phyloP scores from a whole-genome alignment of 225 moss, liverwort and hornwort species.

The Ulota crispa region DNA sequence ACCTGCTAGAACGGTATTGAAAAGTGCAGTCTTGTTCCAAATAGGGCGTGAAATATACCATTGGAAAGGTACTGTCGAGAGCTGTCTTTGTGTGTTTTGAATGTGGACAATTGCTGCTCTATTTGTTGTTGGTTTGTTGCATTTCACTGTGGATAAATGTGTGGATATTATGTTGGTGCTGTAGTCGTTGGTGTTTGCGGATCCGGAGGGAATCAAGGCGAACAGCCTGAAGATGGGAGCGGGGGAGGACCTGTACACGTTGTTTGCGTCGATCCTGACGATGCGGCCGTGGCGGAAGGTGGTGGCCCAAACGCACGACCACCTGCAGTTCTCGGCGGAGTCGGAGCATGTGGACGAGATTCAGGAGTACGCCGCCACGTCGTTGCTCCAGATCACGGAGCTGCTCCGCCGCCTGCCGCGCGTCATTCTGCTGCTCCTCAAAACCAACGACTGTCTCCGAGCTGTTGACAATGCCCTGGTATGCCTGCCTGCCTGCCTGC shows the following conservation, averaged over 20 bases:
- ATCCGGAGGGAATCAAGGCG: constrained; percentile 58
- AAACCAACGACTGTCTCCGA: constrained; percentile 80
- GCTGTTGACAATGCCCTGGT: constrained; percentile 73
- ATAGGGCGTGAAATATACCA: too few relatives aligned
- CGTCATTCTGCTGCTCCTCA: constrained; percentile 63
- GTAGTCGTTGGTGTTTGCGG: constrained; percentile 68
- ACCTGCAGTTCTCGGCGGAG: constrained; percentile 56
- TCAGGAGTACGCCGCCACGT: constrained; percentile 58
- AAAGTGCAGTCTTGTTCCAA: too few relatives aligned
- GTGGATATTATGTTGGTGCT: neutral
- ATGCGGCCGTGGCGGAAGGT: constrained; percentile 77
- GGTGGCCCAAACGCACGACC: constrained; percentile 52
- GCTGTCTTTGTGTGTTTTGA: too few relatives aligned
- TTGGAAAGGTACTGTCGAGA: too few relatives aligned
- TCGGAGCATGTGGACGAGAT: constrained; percentile 48
- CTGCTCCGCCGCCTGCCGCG: constrained; percentile 62
- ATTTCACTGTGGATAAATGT: too few relatives aligned
- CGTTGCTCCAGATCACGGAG: constrained; percentile 58
- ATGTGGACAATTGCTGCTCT: too few relatives aligned
- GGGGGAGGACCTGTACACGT: constrained; percentile 71
- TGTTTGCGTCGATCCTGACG: constrained; percentile 75
- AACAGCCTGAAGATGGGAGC: constrained; percentile 65
- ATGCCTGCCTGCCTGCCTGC: neutral
- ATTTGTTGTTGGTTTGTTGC: too few relatives aligned
- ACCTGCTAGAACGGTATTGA: too few relatives aligned